Evolutionary conservation across 1,139 yeast species (phyloP), one percentile per base, ranked within the genome.

Genomic region (Saccharomycopsis hybrid): DNA sequence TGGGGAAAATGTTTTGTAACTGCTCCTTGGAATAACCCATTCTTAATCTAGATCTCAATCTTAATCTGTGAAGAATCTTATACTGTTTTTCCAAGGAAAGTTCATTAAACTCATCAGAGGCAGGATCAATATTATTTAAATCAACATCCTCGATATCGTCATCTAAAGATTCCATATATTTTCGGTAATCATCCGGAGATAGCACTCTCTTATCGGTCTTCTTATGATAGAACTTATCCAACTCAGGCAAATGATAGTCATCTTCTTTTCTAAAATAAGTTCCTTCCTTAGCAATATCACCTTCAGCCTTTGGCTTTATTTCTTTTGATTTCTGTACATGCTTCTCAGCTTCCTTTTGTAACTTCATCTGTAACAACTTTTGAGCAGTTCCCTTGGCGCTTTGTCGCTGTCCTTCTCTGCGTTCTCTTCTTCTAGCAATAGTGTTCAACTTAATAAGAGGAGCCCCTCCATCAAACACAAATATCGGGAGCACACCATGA

Each of bases 391-490:
- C 78, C 36, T 75, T 67, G 1, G 90, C 84, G 54, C 77, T 78
- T 52, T 85, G 90, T 52, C 82, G 68, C 50, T 87, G 77, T 2
- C 89, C 95, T 58, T 81, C 83, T 44, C 97, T 70, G 55, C 85
- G 69, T 57, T 84, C 85, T 56, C 80, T 76, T 58, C 97, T 73
- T 54, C 77, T 74, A 33, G 72, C 71, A 25, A 90, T 83, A 0
- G 97, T 90, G 51, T 80, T 78, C 56, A 82, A 71, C 67, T 94
- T 94, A 60, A 92, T 68, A 1, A 75, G 74, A 0, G 98, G 98
- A 0, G 96, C 97, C 1, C 95, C 96, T 25, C 99, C 99, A 68
- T 94, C 99, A 69, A 94, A 94, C 0, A 94, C 96, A 72, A 94
- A 94, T 11, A 94, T 85, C 0, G 99, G 98, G 51, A 73, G 75